Evolutionary conservation across 139 green algal genomes (phyloP), one percentile per base, ranked within the genome.

Genomic region (Pseudopediastrum boryanum): DNA sequence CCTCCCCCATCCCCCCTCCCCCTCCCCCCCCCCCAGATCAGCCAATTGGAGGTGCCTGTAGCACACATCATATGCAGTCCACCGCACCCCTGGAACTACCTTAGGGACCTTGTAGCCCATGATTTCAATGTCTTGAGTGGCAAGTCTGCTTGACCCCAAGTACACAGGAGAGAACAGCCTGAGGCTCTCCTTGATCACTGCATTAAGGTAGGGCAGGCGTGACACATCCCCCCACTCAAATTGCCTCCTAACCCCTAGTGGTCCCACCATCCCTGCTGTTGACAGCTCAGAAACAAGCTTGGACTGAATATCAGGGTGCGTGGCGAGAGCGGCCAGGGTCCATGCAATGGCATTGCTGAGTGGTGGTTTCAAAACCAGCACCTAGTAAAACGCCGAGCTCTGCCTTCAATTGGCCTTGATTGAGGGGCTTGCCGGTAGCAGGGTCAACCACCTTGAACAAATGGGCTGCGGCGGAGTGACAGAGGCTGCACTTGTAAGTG

Each of bases 291-390:
- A 39, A 25, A n/a, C 39, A 2, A 72, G 39, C 12, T 16, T 29
- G 35, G 51, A n/a, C 64, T 72, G 64, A 7, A 72, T 41, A 1
- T 72, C 39, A 6, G 64, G 64, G n/a, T 58, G 48, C 19, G 19
- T 33, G 23, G 39, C 64, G 3, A 72, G 64, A 25, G 39, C 39
- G 35, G 64, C 39, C 39, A 72, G 38, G 2, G 23, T 56, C 39
- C 64, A 72, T 25, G 23, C 43, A 5, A 72, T 29, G 7, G 64
- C 64, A 50, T 52, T 38, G 64, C 35, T 52, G n/a, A n/a, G n/a
- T n/a, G 35, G 64, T 72, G 16, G 64, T 72, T 39, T 72, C 64
- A 51, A 72, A 72, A n/a, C n/a, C n/a, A 27, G 68, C 68, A 27
- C 48, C 68, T 23, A 76, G 44, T 6, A 76, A 33, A 21, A 76